Conservation (phyloP, 192 early-diverging fungal genomes). For the Dissophora globulifera region DNA sequence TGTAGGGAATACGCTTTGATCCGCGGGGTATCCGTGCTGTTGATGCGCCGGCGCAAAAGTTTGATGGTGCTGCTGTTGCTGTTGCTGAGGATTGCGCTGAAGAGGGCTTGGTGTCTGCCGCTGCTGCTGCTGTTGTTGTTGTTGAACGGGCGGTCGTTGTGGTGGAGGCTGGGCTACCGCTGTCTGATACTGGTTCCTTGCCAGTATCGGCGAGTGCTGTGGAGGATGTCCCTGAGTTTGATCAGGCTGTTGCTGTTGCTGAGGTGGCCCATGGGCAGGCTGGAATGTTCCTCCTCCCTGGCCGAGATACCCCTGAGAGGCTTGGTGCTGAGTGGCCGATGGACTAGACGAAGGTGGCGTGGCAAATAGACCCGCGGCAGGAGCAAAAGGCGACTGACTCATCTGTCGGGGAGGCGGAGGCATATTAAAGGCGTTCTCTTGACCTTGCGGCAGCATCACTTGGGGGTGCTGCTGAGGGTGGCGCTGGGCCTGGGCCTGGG, state of each 20-base stretch:
- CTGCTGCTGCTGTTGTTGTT: conserved; percentile 14
- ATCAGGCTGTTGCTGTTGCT: conserved; percentile 1
- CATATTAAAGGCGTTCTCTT: conserved; percentile 6
- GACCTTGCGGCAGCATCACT: conserved; percentile 11
- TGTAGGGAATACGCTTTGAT: background rate
- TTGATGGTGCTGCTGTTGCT: conserved; percentile 10
- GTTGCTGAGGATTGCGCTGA: background rate
- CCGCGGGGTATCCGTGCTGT: background rate
- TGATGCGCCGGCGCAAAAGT: no score
- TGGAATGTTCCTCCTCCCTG: conserved; percentile 8
- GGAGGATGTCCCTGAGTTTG: conserved; percentile 4
- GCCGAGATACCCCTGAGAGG: conserved; percentile 22
- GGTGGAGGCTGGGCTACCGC: conserved; percentile 1
- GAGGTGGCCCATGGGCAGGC: conserved; percentile 3
- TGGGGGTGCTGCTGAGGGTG: conserved; percentile 51
- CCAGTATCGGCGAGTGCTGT: conserved; percentile 4
- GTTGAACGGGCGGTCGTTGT: conserved; percentile 3
- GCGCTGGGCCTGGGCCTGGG: conserved; percentile 37
- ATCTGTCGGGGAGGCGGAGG: conserved; percentile 37
- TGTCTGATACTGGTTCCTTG: conserved; percentile 8
- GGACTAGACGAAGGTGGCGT: conserved; percentile 20
- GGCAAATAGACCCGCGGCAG: conserved; percentile 33
- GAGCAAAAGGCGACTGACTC: conserved; percentile 27
- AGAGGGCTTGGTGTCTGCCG: conserved; percentile 3
- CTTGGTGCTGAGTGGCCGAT: conserved; percentile 2